These are phyloP conservation scores for Xanthoconium stramineum DNA, from an alignment of 768 basidiomycete species.

Conservation along the genomic window DNA sequence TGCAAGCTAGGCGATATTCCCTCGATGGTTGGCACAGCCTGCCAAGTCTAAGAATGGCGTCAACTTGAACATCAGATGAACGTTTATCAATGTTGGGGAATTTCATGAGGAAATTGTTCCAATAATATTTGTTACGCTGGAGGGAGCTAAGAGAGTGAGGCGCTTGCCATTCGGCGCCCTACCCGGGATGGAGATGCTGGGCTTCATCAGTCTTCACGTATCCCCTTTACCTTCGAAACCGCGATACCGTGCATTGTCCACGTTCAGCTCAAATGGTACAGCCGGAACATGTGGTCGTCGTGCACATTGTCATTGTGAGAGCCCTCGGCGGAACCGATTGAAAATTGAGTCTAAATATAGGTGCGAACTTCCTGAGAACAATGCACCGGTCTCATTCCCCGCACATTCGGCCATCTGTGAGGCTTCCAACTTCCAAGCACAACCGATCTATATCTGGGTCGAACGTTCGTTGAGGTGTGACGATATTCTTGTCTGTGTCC, in stretches of 20 bases:
- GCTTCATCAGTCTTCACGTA: constrained; percentile 28
- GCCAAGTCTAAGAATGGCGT: background rate
- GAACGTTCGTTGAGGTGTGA: constrained; percentile 29
- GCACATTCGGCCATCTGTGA: constrained; percentile 45
- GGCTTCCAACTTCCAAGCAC: constrained; percentile 44
- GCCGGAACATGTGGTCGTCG: constrained; percentile 6
- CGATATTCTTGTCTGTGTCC: constrained; percentile 17
- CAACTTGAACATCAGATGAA: background rate
- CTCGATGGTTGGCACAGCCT: background rate
- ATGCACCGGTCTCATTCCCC: constrained; percentile 44
- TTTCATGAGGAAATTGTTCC: background rate
- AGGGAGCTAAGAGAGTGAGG: background rate
- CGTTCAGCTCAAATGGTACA: constrained; percentile 33
- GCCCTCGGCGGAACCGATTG: constrained; percentile 22
- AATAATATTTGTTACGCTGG: background rate
- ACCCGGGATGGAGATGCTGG: background rate
- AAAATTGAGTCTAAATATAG: constrained; percentile 52
- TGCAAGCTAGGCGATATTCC: background rate
- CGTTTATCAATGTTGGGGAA: background rate
- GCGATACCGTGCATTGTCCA: constrained; percentile 36
- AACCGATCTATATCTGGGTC: constrained; percentile 29
- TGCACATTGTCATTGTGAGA: constrained; percentile 7
- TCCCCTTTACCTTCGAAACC: constrained; percentile 22
- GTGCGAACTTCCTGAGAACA: constrained; percentile 77
- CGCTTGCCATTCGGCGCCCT: constrained; percentile 19